Evolutionary conservation across 179 eudicot species (phyloP).

Genomic region (Silene coronaria): DNA sequence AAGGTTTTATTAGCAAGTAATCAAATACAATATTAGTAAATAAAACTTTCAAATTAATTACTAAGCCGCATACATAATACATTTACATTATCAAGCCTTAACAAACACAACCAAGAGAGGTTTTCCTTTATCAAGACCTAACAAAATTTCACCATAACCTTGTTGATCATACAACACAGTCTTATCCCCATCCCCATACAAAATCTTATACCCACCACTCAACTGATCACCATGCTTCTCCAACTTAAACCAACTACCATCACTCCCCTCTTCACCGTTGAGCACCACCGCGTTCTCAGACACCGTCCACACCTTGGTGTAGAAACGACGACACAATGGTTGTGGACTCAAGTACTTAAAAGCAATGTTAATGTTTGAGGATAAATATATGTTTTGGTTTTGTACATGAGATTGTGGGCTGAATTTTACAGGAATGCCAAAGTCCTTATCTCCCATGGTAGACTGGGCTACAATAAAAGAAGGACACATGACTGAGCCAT

Average conservation of each 20-base stretch:
- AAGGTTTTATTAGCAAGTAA: neutral
- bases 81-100: neutral
- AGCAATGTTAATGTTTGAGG: neutral
- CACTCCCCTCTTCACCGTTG: neutral
- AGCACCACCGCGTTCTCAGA: neutral
- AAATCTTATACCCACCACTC: constrained; percentile 6
- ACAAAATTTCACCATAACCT: neutral
- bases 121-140: neutral
- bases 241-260: neutral
- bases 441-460: neutral
- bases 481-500: neutral
- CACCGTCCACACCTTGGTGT: constrained; percentile 1
- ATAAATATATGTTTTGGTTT: neutral
- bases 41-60: neutral
- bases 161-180: neutral
- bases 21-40: neutral
- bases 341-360: constrained; percentile 3
- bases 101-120: constrained; percentile 8
- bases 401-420: neutral
- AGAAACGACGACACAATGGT: neutral
- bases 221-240: constrained; percentile 4
- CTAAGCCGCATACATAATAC: neutral
- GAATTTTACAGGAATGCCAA: neutral
- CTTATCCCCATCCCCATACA: neutral
- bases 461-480: neutral